A percentile compares a stretch with the other conserved stretches of the same genome.
Evolutionary conservation across 768 basidiomycete genomes (phyloP).

Genomic region (Hortiboletus flavorubellus): DNA sequence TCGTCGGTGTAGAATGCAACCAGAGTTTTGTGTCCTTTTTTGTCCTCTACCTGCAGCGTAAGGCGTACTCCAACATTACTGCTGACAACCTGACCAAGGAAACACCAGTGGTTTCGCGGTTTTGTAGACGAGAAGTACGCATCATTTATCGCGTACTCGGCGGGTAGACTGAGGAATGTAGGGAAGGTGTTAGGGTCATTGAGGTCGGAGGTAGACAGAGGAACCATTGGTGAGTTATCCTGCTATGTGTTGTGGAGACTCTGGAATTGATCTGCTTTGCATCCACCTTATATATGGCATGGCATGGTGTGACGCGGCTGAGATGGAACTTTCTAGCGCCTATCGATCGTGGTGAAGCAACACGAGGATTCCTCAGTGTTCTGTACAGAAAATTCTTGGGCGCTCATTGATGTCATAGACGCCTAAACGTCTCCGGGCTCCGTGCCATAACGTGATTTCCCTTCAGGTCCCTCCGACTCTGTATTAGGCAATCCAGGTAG

Average conservation of each 20-base stretch:
- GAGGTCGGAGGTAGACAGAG: constrained; percentile 24
- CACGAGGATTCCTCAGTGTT: background rate
- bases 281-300: constrained; percentile 14
- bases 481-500: background rate
- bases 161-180: constrained; percentile 20
- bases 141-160: constrained; percentile 19
- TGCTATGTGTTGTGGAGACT: background rate
- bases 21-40: constrained; percentile 18
- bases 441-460: constrained; percentile 11
- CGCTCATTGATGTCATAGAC: constrained; percentile 1
- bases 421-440: background rate
- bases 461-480: background rate
- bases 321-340: background rate
- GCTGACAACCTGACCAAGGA: constrained; percentile 26
- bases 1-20: constrained; percentile 33
- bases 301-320: background rate
- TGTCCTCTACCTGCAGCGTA: constrained; percentile 29
- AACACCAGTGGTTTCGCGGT: constrained; percentile 31
- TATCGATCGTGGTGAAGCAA: background rate
- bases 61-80: constrained; percentile 28
- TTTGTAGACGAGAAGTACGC: constrained; percentile 22
- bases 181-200: constrained; percentile 25
- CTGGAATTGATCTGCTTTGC: background rate
- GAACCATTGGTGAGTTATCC: constrained; percentile 17
- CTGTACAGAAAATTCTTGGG: background rate